Base-by-base conservation (phyloP, 1,284 basidiomycete species). In the Pyrrhoderma noxium region DNA sequence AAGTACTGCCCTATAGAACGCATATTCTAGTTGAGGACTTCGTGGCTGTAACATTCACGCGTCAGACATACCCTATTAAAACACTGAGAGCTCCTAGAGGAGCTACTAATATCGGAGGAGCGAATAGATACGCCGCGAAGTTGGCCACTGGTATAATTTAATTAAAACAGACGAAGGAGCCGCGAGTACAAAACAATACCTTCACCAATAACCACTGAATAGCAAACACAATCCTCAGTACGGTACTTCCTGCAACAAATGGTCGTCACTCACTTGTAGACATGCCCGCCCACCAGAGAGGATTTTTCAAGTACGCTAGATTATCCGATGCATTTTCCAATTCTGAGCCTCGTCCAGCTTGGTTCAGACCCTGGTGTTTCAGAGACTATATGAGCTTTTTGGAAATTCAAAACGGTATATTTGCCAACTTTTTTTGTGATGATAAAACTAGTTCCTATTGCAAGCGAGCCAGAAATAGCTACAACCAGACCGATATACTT, bases 251-350 rank as follows among this genome's bases (percentile, higher is more conserved):
- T 34, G 49, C 31, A 41, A 11, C 47, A 46, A n/a, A 50, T 45
- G 45, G 35, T 46, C 31, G 13, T 19, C 36, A 83, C 92, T 70
- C 67, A 96, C 93, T 79, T 14, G 90, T 95, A 31, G 82, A 75
- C 76, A 98, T 96, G 43, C 95, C 95, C 3, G 88, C 88, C 96
- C 95, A 99, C 95, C 96, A 99, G 61, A 96, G 87, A 27, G 93
- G 90, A 72, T 93, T 99, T 60, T 77, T 81, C 47, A 99, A 74
- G 68, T 99, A 99, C 16, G 87, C 69, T 58, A 86, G 73, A 64
- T 87, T 85, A 50, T 93, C 91, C 1, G 89, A 88, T 52, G 85
- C 79, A 45, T 75, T 70, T 22, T 69, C 70, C 59, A 81, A 82
- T 46, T 70, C 67, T 27, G 69, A 70, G 52, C 67, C 74, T 49